A percentile compares a stretch with the other conserved stretches of the same genome.
These are phyloP conservation scores for Globisporangium sylvaticum DNA, from an alignment of 352 stramenopile species.

Conservation along the genomic window DNA sequence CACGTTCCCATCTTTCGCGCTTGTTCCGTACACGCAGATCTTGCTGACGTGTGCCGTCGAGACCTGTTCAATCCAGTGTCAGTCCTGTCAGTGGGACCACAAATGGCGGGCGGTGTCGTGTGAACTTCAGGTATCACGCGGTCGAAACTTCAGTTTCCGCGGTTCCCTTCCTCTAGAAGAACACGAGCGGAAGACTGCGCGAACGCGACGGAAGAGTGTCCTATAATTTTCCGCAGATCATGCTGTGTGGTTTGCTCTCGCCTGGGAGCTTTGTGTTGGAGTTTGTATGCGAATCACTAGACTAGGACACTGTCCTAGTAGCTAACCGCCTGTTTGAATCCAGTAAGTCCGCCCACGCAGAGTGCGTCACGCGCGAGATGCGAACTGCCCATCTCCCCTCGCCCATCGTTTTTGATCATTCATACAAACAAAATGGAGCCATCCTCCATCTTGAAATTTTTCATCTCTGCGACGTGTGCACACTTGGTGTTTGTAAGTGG, in stretches of 20 bases:
- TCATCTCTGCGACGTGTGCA: slow-evolving; percentile 11
- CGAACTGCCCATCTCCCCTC: slow-evolving; percentile 5
- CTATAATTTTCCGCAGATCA: too few species aligned
- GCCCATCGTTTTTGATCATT: neutral
- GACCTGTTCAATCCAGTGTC: neutral
- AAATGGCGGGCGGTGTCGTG: neutral
- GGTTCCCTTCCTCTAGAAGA: neutral
- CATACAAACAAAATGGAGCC: neutral
- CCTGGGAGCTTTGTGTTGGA: neutral
- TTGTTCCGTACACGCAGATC: neutral
- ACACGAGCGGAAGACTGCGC: neutral
- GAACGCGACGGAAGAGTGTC: neutral
- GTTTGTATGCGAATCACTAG: neutral
- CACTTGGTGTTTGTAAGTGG: slow-evolving; percentile 4
- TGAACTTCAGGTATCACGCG: neutral
- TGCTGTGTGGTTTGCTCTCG: too few species aligned
- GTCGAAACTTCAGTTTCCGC: neutral
- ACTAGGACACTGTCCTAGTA: neutral
- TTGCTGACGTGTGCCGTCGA: neutral
- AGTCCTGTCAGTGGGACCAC: neutral
- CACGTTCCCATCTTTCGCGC: neutral
- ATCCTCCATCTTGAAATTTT: neutral
- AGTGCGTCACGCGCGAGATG: neutral
- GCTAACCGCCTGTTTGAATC: neutral
- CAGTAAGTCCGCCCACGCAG: neutral